phyloP scores from a whole-genome alignment of 495 filamentous ascomycete genomes.

The Aspergillus hancockii region DNA sequence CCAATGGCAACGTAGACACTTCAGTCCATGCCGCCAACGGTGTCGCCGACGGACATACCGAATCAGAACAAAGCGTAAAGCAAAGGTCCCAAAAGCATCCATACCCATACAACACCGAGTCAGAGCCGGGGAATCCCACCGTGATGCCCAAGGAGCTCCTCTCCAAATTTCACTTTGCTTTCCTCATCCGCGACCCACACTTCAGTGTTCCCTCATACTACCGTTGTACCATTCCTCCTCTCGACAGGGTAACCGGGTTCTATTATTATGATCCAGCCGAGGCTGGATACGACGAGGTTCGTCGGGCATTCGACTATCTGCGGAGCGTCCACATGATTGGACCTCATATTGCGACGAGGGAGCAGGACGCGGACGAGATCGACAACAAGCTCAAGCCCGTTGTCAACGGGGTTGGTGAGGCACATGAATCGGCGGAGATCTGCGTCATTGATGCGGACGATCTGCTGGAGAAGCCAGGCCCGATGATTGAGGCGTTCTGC shows the following conservation, averaged over 20 bases:
- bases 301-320: conserved; percentile 82
- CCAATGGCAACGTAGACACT: conserved; percentile 27
- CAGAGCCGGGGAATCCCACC: conserved; percentile 74
- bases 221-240: conserved; percentile 91
- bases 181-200: conserved; percentile 92
- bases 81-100: conserved; percentile 33
- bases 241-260: conserved; percentile 80
- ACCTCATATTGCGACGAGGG: conserved; percentile 54
- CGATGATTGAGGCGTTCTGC: conserved; percentile 76
- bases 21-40: conserved; percentile 24
- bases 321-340: conserved; percentile 60
- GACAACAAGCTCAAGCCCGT: conserved; percentile 25
- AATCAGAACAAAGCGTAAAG: conserved; percentile 15
- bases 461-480: conserved; percentile 76
- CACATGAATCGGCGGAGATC: conserved; percentile 54
- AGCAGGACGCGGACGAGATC: conserved; percentile 31
- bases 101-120: conserved; percentile 57
- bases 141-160: conserved; percentile 72
- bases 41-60: conserved; percentile 29
- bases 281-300: conserved; percentile 87
- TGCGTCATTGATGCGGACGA: conserved; percentile 96
- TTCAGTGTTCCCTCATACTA: conserved; percentile 87
- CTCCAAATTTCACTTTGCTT: conserved; percentile 85
- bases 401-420: conserved; percentile 27
- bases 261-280: conserved; percentile 80